Percentiles rank a stretch among this genome's conserved stretches.
phyloP scores from a whole-genome alignment of 2,329 filamentous ascomycete species.

The Delphinella strobiligena region DNA sequence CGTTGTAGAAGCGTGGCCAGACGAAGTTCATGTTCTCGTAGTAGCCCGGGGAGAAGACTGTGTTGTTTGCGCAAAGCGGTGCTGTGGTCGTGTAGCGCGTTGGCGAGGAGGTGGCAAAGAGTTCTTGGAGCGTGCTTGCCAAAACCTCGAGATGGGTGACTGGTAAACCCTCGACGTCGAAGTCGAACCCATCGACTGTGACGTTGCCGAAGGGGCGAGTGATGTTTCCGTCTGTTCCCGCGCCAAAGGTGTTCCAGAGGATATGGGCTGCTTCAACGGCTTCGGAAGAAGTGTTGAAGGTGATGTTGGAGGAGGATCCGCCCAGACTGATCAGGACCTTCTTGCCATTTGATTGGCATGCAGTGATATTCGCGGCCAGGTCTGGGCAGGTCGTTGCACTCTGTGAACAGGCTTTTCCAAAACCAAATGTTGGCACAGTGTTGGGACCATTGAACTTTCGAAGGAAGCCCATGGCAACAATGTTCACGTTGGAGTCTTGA shows the following conservation, averaged over 20 bases:
- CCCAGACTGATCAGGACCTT: slow-evolving; percentile 37
- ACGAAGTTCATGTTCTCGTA: slow-evolving; percentile 7
- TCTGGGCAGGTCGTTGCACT: slow-evolving; percentile 1
- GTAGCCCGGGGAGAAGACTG: slow-evolving; percentile 4
- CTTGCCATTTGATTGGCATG: slow-evolving; percentile 31
- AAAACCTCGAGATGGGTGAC: slow-evolving; percentile 2
- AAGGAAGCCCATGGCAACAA: slow-evolving; percentile 6
- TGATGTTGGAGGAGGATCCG: slow-evolving; percentile 27
- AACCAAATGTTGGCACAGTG: slow-evolving; percentile 2
- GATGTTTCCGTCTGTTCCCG: slow-evolving; percentile 19
- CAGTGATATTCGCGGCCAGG: slow-evolving; percentile 23
- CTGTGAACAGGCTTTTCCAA: background rate
- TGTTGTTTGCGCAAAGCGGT: slow-evolving; percentile 6
- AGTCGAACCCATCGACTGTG: slow-evolving; percentile 41
- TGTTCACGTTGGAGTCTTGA: slow-evolving; percentile 2
- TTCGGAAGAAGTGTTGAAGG: slow-evolving; percentile 22
- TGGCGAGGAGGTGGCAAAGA: slow-evolving; percentile 1
- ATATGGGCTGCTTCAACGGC: slow-evolving; percentile 31
- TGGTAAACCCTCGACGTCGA: slow-evolving; percentile 13
- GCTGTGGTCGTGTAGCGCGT: slow-evolving; percentile 3
- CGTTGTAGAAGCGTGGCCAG: slow-evolving; percentile 8
- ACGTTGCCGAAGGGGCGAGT: slow-evolving; percentile 36
- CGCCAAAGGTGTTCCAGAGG: slow-evolving; percentile 36
- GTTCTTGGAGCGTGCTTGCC: background rate
- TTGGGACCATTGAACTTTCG: slow-evolving; percentile 3